Base-by-base conservation (phyloP, 352 stramenopile genomes). In the Lagenidium sp. region DNA sequence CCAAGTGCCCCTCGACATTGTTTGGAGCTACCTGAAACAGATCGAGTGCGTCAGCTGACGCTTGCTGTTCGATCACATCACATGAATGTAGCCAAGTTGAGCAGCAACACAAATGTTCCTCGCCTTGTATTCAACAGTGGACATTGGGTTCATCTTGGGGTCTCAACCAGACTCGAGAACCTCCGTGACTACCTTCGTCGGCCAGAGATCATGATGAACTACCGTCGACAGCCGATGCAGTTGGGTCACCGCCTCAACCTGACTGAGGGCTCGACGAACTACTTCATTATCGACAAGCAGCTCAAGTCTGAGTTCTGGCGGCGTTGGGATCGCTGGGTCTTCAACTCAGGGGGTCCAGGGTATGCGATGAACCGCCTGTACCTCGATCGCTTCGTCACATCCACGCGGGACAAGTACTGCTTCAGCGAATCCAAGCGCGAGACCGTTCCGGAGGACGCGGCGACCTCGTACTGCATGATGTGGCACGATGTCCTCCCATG, bases 391-490 rank as follows among this genome's bases (percentile, higher is more conserved):
- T 66, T 87, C 8, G 63, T 88, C 7, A 50, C 41, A 7, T 70
- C 63, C 26, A 39, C 84, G 24, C 56, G 60, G 1, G 63, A 82
- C 21, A 62, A 54, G 52, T 68, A 44, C 20, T 88, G 76, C 31
- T 41, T 88, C 28, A n/a, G n/a, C n/a, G n/a, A n/a, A n/a, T n/a
- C n/a, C n/a, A n/a, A n/a, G n/a, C n/a, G 69, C 37, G 55, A 69
- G 37, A 84, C 78, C 69, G 50, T 88, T 23, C 72, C 76, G 6
- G 72, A 88, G 36, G 76, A 88, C 40, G 65, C 60, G 25, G 71
- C 69, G 26, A 79, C 85, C 39, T 79, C 76, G 51, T 85, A 84
- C 55, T 88, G 76, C 37, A 82, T 88, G 69, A 83, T 81, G 65
- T 88, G 72, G 72, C 40, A 82, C 46, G 46, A 66, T 42, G 61